phyloP scores from a whole-genome alignment of 2,329 filamentous ascomycete species.

The Neoarthrinium moseri region DNA sequence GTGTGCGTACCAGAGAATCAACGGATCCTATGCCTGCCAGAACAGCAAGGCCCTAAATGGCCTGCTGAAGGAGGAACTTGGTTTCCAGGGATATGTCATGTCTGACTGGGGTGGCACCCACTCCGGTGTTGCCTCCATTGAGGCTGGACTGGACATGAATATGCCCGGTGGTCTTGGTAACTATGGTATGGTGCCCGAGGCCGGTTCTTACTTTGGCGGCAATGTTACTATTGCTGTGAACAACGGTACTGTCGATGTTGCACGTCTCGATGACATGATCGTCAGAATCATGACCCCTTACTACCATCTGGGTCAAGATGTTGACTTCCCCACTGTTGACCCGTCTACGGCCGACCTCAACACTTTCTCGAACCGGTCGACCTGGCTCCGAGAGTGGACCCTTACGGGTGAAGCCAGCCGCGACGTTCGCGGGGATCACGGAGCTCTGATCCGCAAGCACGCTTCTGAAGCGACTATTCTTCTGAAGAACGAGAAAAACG shows the following conservation, averaged over 20 bases:
- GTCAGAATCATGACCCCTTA: constrained; percentile 55
- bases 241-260: constrained; percentile 20
- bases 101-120: constrained; percentile 37
- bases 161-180: constrained; percentile 34
- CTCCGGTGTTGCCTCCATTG: constrained; percentile 31
- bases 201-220: constrained; percentile 41
- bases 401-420: constrained; percentile 52
- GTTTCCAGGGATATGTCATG: constrained; percentile 46
- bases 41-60: constrained; percentile 58
- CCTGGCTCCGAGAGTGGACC: constrained; percentile 39
- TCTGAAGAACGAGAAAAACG: constrained; percentile 66
- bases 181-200: constrained; percentile 26
- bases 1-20: constrained; percentile 75
- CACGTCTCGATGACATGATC: constrained; percentile 45
- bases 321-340: constrained; percentile 41
- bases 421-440: constrained; percentile 52
- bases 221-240: constrained; percentile 32
- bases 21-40: constrained; percentile 78
- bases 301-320: constrained; percentile 48
- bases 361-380: constrained; percentile 46
- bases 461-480: constrained; percentile 44
- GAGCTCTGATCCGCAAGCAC: constrained; percentile 43
- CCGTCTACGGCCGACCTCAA: constrained; percentile 46
- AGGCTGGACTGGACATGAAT: constrained; percentile 40
- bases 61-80: constrained; percentile 45